Evolutionary conservation across 73 alveolate genomes (phyloP).

Genomic region (Symbiodinium natans): DNA sequence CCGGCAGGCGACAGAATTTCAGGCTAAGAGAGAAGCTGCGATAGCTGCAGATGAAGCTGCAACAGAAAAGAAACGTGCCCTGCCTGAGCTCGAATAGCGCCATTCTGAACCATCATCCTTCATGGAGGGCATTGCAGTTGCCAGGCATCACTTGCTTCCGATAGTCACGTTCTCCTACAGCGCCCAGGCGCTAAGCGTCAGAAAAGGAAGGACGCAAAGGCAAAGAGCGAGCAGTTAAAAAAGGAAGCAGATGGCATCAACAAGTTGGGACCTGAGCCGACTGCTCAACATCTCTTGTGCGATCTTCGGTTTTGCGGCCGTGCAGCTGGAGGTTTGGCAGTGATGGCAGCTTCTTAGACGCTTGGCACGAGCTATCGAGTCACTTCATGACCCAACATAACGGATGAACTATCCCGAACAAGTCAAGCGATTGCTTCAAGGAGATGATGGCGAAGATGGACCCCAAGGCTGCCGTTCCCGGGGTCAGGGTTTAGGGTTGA

Average conservation of each 20-base stretch:
- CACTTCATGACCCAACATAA: no score
- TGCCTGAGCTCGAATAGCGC: not conserved
- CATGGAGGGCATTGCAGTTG: not conserved
- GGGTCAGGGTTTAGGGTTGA: no score
- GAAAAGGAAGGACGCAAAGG: slow-evolving; percentile 68
- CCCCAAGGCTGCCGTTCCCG: slow-evolving; percentile 74
- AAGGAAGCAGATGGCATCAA: slow-evolving; percentile 87
- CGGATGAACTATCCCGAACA: no score
- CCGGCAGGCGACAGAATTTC: slow-evolving; percentile 56
- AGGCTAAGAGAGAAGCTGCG: slow-evolving; percentile 70
- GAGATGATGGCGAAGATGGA: slow-evolving; percentile 92
- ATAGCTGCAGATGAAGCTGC: slow-evolving; percentile 74
- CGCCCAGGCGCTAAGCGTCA: slow-evolving; percentile 76
- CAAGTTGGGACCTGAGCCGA: slow-evolving; percentile 22
- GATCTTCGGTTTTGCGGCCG: not conserved
- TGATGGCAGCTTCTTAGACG: slow-evolving; percentile 71
- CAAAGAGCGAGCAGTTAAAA: slow-evolving; percentile 8
- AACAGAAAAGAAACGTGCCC: slow-evolving; percentile 69
- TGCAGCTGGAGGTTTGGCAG: slow-evolving; percentile 45
- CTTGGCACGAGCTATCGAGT: not conserved
- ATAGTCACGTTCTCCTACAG: no score
- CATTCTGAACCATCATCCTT: not conserved
- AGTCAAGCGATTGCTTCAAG: no score
- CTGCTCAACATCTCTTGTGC: not conserved
- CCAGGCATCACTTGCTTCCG: no score